phyloP scores from a whole-genome alignment of 148 eudicot species.

The Diospyros lotus region DNA sequence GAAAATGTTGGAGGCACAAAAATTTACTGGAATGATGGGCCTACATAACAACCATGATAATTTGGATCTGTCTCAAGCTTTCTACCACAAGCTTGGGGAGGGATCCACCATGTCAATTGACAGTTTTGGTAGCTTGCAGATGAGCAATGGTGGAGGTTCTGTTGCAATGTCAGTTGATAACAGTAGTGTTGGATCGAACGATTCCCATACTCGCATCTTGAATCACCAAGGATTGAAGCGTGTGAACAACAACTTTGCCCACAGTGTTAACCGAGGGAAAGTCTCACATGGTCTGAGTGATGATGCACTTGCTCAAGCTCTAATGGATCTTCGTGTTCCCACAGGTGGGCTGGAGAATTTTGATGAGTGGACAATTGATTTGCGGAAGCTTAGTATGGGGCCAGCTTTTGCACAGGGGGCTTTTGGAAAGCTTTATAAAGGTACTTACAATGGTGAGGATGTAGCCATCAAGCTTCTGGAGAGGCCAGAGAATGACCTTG shows the following conservation, averaged over 20 bases:
- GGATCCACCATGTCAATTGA: constrained; percentile 88
- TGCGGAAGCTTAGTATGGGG: constrained; percentile 89
- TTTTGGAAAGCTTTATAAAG: constrained; percentile 91
- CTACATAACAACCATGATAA: constrained; percentile 65
- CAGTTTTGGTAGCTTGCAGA: constrained; percentile 68
- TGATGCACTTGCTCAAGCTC: constrained; percentile 88
- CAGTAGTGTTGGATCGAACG: constrained; percentile 92
- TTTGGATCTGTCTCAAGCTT: constrained; percentile 53
- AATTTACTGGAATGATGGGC: constrained; percentile 72
- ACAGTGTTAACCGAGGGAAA: constrained; percentile 74
- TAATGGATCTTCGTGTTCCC: constrained; percentile 70
- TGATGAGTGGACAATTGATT: constrained; percentile 93
- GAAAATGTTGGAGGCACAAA: constrained; percentile 90
- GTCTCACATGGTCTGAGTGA: constrained; percentile 78
- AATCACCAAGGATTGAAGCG: constrained; percentile 76
- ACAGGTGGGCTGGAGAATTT: constrained; percentile 78
- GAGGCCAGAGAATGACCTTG: constrained; percentile 88
- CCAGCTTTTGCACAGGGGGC: constrained; percentile 97
- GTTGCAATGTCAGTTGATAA: constrained; percentile 92
- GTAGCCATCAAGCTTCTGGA: constrained; percentile 97
- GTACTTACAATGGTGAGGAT: constrained; percentile 89
- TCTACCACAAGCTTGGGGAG: constrained; percentile 81
- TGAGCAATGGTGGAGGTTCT: constrained; percentile 93
- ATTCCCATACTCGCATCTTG: constrained; percentile 84
- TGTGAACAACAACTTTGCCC: constrained; percentile 52